Base-by-base conservation (phyloP, 2,329 filamentous ascomycete species). In the Akanthomyces dipterigenus region DNA sequence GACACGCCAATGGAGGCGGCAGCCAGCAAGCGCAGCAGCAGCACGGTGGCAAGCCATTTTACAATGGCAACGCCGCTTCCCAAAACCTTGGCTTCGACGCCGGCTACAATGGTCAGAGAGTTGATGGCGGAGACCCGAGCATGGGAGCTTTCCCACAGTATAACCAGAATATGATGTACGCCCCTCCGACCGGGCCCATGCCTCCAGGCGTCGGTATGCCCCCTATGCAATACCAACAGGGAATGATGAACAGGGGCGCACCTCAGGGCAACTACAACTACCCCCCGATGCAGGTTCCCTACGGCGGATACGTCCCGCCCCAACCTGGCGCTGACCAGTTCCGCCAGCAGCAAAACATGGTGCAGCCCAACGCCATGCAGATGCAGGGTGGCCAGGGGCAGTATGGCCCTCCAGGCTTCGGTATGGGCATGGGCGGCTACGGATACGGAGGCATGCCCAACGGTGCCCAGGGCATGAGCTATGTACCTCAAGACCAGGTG, bases 181-280 rank as follows among this genome's bases (percentile, higher is more conserved):
- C 76, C 61, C 71, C 75, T 6, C 69, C 75, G 31, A 77, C 75
- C 65, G 75, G 76, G 31, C 74, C 79, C 43, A 77, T 84, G 67
- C 64, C 72, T 64, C 76, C 80, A 4, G 68, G 73, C 49, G 78
- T 79, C 65, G 78, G 76, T 65, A 70, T 85, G 63, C 80, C 83
- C 68, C 82, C 81, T 65, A 69, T 86, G 65, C 82, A 84, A 64
- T 86, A 59, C 68, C 83, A 85, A 69, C 84, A 85, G 69, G 77
- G 70, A 67, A 78, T 86, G 75, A 77, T 87, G 71, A 77, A 77
- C 51, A 78, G 84, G 20, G 79, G 77, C 11, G 48, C 36, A 2
- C 81, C 82, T 14, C 80, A 80, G 11, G 80, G 85, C 75, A 80
- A 77, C 69, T 84, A 81, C 70, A 85, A 78, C 71, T 87, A 81